These are phyloP conservation scores for Closterium sp. DNA, from an alignment of 139 green algal species.

Conservation along the genomic window DNA sequence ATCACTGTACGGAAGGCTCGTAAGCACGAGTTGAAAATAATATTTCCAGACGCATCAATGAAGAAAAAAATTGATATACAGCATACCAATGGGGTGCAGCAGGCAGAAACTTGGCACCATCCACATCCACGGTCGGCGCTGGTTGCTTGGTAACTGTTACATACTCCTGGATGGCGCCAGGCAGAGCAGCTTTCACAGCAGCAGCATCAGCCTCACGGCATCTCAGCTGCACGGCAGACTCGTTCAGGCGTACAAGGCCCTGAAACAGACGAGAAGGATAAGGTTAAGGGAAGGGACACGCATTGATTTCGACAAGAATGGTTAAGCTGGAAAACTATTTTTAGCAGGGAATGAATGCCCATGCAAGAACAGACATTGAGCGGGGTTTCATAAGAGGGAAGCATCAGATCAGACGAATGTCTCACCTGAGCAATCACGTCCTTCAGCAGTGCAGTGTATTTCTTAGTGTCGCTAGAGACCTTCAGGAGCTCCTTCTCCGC, in stretches of 20 bases:
- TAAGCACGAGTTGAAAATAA: too few relatives aligned
- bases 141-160: constrained; percentile 67
- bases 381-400: neutral
- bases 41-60: too few relatives aligned
- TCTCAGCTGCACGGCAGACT: constrained; percentile 31
- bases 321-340: too few relatives aligned
- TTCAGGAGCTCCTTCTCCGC: constrained; percentile 64
- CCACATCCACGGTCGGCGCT: constrained; percentile 69
- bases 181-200: constrained; percentile 26
- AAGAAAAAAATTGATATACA: neutral
- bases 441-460: constrained; percentile 82
- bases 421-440: constrained; percentile 83
- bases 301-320: neutral
- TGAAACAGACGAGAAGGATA: neutral
- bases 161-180: constrained; percentile 24
- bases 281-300: neutral
- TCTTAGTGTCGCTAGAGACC: constrained; percentile 62
- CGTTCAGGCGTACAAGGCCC: constrained; percentile 28
- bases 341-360: too few relatives aligned
- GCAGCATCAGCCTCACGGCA: constrained; percentile 28
- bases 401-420: neutral
- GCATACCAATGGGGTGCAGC: constrained; percentile 7
- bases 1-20: too few relatives aligned
- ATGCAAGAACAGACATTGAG: too few relatives aligned
- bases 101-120: constrained; percentile 61